Evolutionary conservation across 1,284 basidiomycete genomes (phyloP).

Genomic region (Mycena sp.): DNA sequence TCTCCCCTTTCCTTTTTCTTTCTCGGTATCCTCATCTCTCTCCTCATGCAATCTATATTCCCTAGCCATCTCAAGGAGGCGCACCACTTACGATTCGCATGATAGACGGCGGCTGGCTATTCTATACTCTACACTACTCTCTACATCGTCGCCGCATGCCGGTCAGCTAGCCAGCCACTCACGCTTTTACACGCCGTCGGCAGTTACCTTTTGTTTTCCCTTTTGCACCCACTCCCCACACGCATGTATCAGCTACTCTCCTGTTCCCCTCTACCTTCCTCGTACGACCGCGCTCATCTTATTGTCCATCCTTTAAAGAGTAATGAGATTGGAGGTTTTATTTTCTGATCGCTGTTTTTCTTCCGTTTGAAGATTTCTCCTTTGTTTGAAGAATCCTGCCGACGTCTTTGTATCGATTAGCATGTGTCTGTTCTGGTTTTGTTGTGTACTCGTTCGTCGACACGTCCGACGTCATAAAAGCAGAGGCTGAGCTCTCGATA

Average conservation of each 20-base stretch:
- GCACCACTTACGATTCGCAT: constrained; percentile 38
- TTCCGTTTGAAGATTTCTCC: too few species aligned
- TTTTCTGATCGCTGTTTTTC: too few species aligned
- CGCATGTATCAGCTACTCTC: constrained; percentile 27
- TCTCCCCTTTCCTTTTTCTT: constrained; percentile 24
- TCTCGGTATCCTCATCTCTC: constrained; percentile 35
- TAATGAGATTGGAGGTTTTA: constrained; percentile 26
- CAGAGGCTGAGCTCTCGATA: too few species aligned
- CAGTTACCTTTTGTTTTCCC: constrained; percentile 6
- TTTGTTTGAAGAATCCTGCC: too few species aligned
- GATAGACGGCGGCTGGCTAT: constrained; percentile 33
- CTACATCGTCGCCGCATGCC: constrained; percentile 7
- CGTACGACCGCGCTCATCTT: constrained; percentile 24
- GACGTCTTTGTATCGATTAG: too few species aligned
- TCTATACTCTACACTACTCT: constrained; percentile 9
- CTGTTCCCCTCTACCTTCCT: constrained; percentile 17
- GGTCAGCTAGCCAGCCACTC: constrained; percentile 28
- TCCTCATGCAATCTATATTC: constrained; percentile 54
- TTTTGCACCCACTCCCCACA: constrained; percentile 15
- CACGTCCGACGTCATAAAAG: too few species aligned
- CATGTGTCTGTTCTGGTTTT: too few species aligned
- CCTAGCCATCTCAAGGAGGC: constrained; percentile 41
- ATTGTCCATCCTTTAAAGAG: constrained; percentile 15
- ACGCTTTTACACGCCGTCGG: constrained; percentile 24
- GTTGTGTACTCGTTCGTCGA: too few species aligned